Conservation (phyloP, 768 basidiomycete genomes). For the Mycena venus region DNA sequence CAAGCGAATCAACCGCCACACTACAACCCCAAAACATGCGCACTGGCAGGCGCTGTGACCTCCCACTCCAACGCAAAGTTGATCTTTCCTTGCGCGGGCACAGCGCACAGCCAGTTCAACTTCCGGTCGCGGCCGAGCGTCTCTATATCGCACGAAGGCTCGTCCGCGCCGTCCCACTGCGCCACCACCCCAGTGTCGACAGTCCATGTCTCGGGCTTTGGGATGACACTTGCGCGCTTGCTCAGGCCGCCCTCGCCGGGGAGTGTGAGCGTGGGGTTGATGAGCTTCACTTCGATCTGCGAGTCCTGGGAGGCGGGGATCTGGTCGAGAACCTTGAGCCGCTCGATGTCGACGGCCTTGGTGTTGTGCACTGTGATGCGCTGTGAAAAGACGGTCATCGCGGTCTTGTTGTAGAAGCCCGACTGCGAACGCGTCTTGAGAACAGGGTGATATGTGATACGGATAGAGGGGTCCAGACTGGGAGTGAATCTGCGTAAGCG, state of each 20-base stretch:
- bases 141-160: constrained; percentile 22
- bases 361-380: constrained; percentile 54
- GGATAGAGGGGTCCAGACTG: constrained; percentile 56
- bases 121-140: constrained; percentile 39
- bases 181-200: constrained; percentile 46
- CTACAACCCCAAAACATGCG: constrained; percentile 40
- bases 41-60: constrained; percentile 44
- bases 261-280: constrained; percentile 40
- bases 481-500: not conserved
- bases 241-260: constrained; percentile 11
- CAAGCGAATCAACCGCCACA: no score
- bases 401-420: constrained; percentile 51
- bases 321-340: constrained; percentile 51
- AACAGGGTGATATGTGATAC: constrained; percentile 53
- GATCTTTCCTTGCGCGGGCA: constrained; percentile 49
- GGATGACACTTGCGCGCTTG: not conserved
- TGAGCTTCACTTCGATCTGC: constrained; percentile 46
- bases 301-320: constrained; percentile 51
- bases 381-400: constrained; percentile 46
- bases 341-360: constrained; percentile 40
- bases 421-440: constrained; percentile 48
- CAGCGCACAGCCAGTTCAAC: constrained; percentile 48
- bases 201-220: constrained; percentile 30
- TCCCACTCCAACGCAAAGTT: constrained; percentile 52
- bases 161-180: constrained; percentile 56